Evolutionary conservation across 495 filamentous ascomycete species (phyloP), one percentile per base, ranked within the genome.

Genomic region (Hypoxylon subgilvum): DNA sequence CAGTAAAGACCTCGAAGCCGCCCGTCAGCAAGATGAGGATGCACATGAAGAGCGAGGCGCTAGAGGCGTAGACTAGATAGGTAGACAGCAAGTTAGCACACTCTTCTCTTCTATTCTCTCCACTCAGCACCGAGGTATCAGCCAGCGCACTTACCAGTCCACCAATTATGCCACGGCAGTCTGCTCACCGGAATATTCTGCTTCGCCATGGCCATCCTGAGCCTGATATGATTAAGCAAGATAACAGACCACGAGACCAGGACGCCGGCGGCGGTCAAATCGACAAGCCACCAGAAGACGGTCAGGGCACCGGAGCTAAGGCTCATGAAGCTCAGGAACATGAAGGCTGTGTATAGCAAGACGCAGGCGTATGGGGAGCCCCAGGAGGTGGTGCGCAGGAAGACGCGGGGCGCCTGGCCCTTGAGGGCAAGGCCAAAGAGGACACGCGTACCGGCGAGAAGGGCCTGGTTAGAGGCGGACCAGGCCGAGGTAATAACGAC

Each of bases 401-500:
- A 84, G 31, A 84, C 35, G 14, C 76, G 78, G 0, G 85, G 86
- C 13, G 69, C 85, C 70, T 76, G 86, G 45, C 68, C 78, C 50
- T 87, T 84, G 19, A 86, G 64, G 2, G 83, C 81, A 25, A 88
- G 70, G 6, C 83, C 80, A 63, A 87, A 87, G 18, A 88, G 69
- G 2, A 85, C 83, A 27, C 86, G 76, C 0, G 83, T 85, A 6
- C 84, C 87, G 14, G 81, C 81, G 46, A 77, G 83, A 10, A 87
- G 76, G 19, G 78, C 75, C 40, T 86, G 85, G 58, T 89, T 89
- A 12, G 82, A 82, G 2, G 87, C 84, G 13, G 83, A 84, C 76
- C 88, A 88, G 1, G 87, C 88, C 2, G 86, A 89, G 7, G 87
- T 83, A 32, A 90, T 78, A 43, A 92, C 89, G 4, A 86, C 75